Evolutionary conservation across 2,329 filamentous ascomycete species (phyloP), one percentile per base, ranked within the genome.

Genomic region (Anthostomella pinea): DNA sequence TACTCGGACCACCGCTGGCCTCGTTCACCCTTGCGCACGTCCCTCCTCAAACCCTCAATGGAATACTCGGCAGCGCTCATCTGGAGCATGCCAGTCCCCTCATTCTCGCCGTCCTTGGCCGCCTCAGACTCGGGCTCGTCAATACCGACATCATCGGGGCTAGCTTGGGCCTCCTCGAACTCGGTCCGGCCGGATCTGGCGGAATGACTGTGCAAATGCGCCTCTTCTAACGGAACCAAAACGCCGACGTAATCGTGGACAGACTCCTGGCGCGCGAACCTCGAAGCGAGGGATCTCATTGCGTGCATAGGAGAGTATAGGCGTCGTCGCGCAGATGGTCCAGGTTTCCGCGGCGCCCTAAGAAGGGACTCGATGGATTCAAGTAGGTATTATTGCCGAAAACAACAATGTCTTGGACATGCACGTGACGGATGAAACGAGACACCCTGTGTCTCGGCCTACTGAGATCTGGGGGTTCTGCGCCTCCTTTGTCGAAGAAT

Each of bases 1-100:
- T 91, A 91, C 32, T 79, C 73, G 3, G 79, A 80, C 66, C 83
- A 78, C 49, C 73, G 69, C n/a, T 71, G 73, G 18, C 72, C 65
- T 9, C 74, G 72, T 39, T 81, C 79, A 5, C 73, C 72, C 44
- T 77, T 73, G 35, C 74, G 64, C 38, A 87, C 77, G 53, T 87
- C 84, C 39, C 75, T 77, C 48, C 82, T 74, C 43, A 91, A 64
- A 5, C 75, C 75, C 48, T 87, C 83, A 24, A 91, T 68, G 25
- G 81, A 87, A 53, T 85, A 79, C 53, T 77, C 75, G 41, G 67
- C 68, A 2, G 66, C 69, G 31, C 65, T 65, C 63, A 71, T 75
- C 52, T 71, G 63, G 39, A 79, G 54, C 71, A 80, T 77, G 8
- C 72, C 69, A 40, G 68, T 60, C 29, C 65, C 53, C 59, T 60